Evolutionary conservation across 345 rosid species (phyloP).

Genomic region (Carallia pectinifolia): DNA sequence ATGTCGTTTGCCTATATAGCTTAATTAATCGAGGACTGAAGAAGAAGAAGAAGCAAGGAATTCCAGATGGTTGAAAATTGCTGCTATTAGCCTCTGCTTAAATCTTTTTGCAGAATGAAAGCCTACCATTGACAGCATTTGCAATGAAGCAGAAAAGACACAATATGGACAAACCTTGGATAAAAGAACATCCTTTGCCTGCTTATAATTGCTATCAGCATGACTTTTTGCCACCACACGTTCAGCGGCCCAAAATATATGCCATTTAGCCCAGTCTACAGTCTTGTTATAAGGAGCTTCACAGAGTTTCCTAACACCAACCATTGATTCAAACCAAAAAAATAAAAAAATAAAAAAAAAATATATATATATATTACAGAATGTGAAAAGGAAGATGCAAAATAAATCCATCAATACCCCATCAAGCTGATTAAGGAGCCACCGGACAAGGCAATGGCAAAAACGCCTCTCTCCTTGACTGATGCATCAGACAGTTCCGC

Average conservation of each 20-base stretch:
- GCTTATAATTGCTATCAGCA: constrained; percentile 85
- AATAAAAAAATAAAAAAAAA: not conserved
- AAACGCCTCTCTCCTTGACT: constrained; percentile 73
- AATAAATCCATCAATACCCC: constrained; percentile 46
- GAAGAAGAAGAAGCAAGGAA: constrained; percentile 5
- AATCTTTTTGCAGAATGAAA: not conserved
- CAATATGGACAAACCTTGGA: constrained; percentile 54
- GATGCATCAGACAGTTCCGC: constrained; percentile 81
- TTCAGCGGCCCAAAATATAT: constrained; percentile 84
- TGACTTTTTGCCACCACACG: constrained; percentile 77
- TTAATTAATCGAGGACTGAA: not conserved
- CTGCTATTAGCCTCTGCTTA: not conserved
- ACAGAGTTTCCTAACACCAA: constrained; percentile 64
- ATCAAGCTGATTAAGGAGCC: constrained; percentile 76
- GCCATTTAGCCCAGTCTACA: constrained; percentile 88
- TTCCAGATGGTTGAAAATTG: not conserved
- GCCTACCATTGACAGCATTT: not conserved
- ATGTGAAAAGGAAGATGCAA: constrained; percentile 11
- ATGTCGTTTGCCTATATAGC: not conserved
- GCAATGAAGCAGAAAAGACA: not conserved
- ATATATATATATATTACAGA: constrained; percentile 26
- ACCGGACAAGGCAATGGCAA: constrained; percentile 84
- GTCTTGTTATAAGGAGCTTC: constrained; percentile 84
- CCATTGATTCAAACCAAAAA: constrained; percentile 14
- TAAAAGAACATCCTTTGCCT: constrained; percentile 66